Percentiles rank a stretch among this genome's conserved stretches.
phyloP scores from a whole-genome alignment of 75 land plant species.

The Picea sitchensis region DNA sequence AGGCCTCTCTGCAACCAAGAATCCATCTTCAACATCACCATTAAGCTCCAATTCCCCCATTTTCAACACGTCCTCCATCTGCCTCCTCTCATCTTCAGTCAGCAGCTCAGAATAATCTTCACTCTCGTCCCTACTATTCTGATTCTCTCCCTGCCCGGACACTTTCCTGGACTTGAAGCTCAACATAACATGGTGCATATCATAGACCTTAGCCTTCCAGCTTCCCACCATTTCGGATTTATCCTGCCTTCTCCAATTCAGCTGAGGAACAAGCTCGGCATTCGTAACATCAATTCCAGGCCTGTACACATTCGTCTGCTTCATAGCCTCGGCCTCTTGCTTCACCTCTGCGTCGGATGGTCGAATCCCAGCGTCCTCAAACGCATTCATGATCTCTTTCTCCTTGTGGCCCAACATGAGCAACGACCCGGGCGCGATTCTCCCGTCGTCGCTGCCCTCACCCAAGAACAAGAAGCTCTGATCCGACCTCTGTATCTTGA shows the following conservation, averaged over 20 bases:
- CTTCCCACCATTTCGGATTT: constrained; percentile 42
- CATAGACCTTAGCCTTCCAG: constrained; percentile 52
- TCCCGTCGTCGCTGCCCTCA: constrained; percentile 36
- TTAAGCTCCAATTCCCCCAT: constrained; percentile 17
- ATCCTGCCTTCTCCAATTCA: constrained; percentile 49
- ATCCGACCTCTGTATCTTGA: constrained; percentile 44
- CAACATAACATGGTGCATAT: constrained; percentile 47
- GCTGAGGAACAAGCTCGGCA: constrained; percentile 37
- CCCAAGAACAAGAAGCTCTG: constrained; percentile 47
- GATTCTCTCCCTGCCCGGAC: constrained; percentile 46
- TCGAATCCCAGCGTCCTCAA: constrained; percentile 39
- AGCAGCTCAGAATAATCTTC: constrained; percentile 35
- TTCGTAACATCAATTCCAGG: constrained; percentile 50
- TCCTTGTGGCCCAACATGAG: constrained; percentile 49
- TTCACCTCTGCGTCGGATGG: constrained; percentile 40
- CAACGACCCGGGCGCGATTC: constrained; percentile 44
- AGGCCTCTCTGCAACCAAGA: constrained; percentile 32
- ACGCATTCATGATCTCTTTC: constrained; percentile 46
- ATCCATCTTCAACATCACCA: constrained; percentile 35
- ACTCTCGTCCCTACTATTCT: constrained; percentile 10
- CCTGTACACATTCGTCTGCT: constrained; percentile 51
- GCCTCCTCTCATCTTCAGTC: constrained; percentile 47
- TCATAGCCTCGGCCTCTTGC: constrained; percentile 48
- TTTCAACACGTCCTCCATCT: constrained; percentile 30
- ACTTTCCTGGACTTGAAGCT: constrained; percentile 48